Evolutionary conservation across 176 grass and related monocot species (phyloP).

Genomic region (Leersia perrieri): DNA sequence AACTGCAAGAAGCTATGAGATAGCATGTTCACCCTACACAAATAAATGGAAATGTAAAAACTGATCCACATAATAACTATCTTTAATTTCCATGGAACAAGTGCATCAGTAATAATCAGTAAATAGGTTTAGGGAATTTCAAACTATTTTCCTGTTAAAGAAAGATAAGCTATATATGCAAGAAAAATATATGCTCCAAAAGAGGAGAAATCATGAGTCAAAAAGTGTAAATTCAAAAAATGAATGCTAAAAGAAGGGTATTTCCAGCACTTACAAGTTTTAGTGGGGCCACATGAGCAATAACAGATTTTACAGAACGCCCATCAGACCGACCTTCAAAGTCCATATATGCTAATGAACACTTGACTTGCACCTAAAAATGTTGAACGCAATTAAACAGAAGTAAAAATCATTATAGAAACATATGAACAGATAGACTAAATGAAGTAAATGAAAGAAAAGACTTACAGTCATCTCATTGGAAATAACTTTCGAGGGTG

Average conservation of each 20-base stretch:
- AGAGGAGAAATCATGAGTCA: conserved; percentile 2
- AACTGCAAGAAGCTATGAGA: background rate
- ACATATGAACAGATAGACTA: background rate
- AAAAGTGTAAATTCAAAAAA: conserved; percentile 35
- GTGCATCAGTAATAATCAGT: background rate
- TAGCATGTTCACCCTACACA: background rate
- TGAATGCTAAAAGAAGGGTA: conserved; percentile 1
- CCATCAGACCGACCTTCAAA: conserved; percentile 99
- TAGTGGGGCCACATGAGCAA: conserved; percentile 85
- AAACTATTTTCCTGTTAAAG: background rate
- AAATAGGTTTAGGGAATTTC: background rate
- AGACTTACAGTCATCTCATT: conserved; percentile 81
- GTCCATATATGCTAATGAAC: conserved; percentile 88
- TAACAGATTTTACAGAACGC: conserved; percentile 88
- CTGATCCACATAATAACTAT: conserved; percentile 10
- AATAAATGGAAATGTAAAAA: conserved; percentile 15
- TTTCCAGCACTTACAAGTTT: conserved; percentile 70
- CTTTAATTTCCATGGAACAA: conserved; percentile 3
- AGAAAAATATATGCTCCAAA: background rate
- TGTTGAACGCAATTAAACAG: background rate
- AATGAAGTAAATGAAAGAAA: conserved; percentile 19
- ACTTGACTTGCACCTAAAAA: conserved; percentile 95
- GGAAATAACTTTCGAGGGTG: conserved; percentile 89
- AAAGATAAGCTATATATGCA: conserved; percentile 1
- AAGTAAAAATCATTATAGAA: conserved; percentile 3